Evolutionary conservation across 768 basidiomycete genomes (phyloP), one percentile per base, ranked within the genome.

Genomic region (Tricholoma sp.): DNA sequence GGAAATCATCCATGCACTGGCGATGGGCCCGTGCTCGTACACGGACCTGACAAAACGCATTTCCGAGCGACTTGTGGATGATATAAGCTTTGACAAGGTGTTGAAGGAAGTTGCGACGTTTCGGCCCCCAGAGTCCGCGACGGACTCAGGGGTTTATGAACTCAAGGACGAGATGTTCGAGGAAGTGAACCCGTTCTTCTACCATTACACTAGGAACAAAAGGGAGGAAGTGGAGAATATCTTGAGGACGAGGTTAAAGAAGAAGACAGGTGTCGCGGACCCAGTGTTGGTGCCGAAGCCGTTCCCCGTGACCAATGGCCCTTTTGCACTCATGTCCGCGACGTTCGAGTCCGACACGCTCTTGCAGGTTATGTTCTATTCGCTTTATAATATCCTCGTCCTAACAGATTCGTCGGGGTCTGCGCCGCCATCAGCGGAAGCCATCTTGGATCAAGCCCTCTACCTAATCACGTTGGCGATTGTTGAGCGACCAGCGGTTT

Each of bases 111-210:
- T 98, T 11, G 87, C 95, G 8, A 82, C 80, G 59, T 96, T 95
- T 79, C 83, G 83, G 49, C 74, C 86, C 1, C 95, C 96, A 0
- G 91, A 91, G 66, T 80, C 81, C 0, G 83, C 83, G 1, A 76
- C 85, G 1, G 94, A 96, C 62, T 80, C 79, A 0, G 96, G 97
- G 0, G 73, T 83, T n/a, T 98, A 98, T 71, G 87, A 94, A 59
- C 82, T 98, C 54, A 89, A 86, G 68, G 84, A 92, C 47, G 89
- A 88, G 63, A 78, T 76, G 18, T 94, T 84, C 69, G 88, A 86
- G 59, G 90, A 97, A 61, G 89, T 98, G 61, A 90, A 98, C 64
- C 94, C 95, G 0, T 97, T 94, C 74, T 97, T 95, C 76, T 91
- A 89, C 67, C 95, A 98, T 67, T 98, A 97, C 69, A 88, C 91